Percentiles rank a stretch among this genome's conserved stretches.
Evolutionary conservation across 2,329 filamentous ascomycete genomes (phyloP).

Genomic region (Curvularia sp.): DNA sequence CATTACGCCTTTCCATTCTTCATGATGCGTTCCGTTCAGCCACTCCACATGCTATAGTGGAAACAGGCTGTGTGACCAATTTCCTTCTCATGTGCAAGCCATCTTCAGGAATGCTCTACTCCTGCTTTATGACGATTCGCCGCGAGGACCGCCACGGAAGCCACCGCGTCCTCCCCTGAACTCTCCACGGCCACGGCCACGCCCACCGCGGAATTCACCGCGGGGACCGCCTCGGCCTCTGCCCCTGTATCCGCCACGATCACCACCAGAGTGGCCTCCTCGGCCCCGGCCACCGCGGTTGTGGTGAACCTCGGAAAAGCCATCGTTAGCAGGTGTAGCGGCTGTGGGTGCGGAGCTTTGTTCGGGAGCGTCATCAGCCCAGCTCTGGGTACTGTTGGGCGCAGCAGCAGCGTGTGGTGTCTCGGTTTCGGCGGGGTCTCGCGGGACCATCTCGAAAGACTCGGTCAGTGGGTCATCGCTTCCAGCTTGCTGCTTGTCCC

Average conservation of each 20-base stretch:
- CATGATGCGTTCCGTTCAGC: conserved; percentile 33
- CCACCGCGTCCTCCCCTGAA: conserved; percentile 54
- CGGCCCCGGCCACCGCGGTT: conserved; percentile 59
- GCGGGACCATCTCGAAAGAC: conserved; percentile 77
- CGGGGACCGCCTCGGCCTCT: conserved; percentile 56
- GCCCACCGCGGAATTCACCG: conserved; percentile 48
- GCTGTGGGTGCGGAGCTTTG: conserved; percentile 37
- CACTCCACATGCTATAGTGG: conserved; percentile 27
- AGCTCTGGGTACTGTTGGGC: conserved; percentile 73
- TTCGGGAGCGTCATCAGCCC: conserved; percentile 75
- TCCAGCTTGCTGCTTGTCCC: conserved; percentile 63
- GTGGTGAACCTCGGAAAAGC: conserved; percentile 72
- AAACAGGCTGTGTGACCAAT: conserved; percentile 3
- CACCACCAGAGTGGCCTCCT: conserved; percentile 50
- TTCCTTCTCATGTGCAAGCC: conserved; percentile 4
- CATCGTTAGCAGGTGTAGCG: conserved; percentile 60
- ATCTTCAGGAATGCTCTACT: conserved; percentile 10
- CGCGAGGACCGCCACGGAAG: conserved; percentile 41
- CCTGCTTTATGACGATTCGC: conserved; percentile 33
- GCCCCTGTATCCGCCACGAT: conserved; percentile 63
- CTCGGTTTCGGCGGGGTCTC: conserved; percentile 77
- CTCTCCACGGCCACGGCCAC: conserved; percentile 55
- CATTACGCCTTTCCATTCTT: conserved; percentile 36
- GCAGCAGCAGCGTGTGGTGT: conserved; percentile 60
- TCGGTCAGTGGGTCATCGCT: conserved; percentile 64